Conservation (phyloP, 2,329 filamentous ascomycete genomes). For the Claviceps sp. region DNA sequence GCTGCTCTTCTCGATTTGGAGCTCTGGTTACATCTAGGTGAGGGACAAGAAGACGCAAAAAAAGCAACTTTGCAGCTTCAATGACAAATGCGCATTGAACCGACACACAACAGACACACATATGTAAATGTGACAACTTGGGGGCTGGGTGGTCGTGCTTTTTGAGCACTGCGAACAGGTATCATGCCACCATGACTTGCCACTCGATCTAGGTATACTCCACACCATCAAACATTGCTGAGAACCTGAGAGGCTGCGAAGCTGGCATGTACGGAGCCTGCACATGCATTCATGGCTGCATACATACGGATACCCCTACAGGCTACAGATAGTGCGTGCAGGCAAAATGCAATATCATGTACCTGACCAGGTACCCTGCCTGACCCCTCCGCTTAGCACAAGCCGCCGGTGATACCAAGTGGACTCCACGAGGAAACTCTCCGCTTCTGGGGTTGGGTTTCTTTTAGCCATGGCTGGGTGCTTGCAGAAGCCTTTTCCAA, state of each 20-base stretch:
- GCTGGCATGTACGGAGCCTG: too few species aligned
- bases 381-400: neutral
- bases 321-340: too few species aligned
- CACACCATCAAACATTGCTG: too few species aligned
- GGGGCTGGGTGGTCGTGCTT: neutral
- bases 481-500: constrained; percentile 1
- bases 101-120: neutral
- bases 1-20: neutral
- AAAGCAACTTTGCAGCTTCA: neutral
- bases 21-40: neutral
- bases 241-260: too few species aligned
- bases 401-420: constrained; percentile 2
- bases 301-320: too few species aligned
- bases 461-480: neutral
- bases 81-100: neutral
- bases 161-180: neutral
- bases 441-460: neutral
- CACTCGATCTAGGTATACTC: too few species aligned
- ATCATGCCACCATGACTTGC: too few species aligned
- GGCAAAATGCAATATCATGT: neutral
- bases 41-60: neutral
- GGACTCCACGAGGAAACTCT: constrained; percentile 1
- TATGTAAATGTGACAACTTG: neutral
- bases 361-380: neutral
- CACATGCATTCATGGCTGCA: too few species aligned